These are phyloP conservation scores for Nicotiana obtusifolia DNA, from an alignment of 257 asterid genomes.

Conservation along the genomic window DNA sequence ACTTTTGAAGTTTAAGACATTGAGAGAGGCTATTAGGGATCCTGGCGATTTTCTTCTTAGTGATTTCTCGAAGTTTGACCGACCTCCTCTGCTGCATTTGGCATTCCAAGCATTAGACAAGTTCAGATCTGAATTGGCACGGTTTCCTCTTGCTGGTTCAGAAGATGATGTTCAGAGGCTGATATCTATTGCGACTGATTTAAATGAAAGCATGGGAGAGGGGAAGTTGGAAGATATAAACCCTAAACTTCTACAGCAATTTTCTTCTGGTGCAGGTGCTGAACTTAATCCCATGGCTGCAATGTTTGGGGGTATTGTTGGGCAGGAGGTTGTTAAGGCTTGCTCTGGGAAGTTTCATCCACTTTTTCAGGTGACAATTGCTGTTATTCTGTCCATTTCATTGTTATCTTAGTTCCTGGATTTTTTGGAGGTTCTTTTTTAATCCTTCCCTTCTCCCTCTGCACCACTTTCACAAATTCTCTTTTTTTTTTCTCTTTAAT, in stretches of 20 bases:
- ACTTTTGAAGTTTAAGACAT: conserved; percentile 75
- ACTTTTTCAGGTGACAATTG: conserved; percentile 59
- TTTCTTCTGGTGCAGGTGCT: conserved; percentile 88
- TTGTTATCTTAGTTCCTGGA: background rate
- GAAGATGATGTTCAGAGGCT: conserved; percentile 84
- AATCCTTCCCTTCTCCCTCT: background rate
- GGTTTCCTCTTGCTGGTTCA: conserved; percentile 75
- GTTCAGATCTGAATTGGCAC: conserved; percentile 56
- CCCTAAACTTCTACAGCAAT: conserved; percentile 62
- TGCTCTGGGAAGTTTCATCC: conserved; percentile 98
- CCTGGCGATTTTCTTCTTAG: conserved; percentile 89
- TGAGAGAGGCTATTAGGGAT: conserved; percentile 69
- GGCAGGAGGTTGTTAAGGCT: conserved; percentile 95
- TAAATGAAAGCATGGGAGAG: conserved; percentile 61
- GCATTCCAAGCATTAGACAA: conserved; percentile 82
- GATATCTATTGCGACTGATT: conserved; percentile 51
- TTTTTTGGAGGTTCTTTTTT: background rate
- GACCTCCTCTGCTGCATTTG: conserved; percentile 85
- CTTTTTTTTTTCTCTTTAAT: background rate
- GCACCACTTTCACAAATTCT: background rate
- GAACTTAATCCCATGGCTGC: conserved; percentile 96
- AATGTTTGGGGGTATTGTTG: conserved; percentile 96
- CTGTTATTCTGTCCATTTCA: background rate
- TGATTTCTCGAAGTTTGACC: conserved; percentile 89
- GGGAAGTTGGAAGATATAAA: conserved; percentile 63